Conservation (phyloP, 768 basidiomycete genomes). For the Psilocybe tampanensis region DNA sequence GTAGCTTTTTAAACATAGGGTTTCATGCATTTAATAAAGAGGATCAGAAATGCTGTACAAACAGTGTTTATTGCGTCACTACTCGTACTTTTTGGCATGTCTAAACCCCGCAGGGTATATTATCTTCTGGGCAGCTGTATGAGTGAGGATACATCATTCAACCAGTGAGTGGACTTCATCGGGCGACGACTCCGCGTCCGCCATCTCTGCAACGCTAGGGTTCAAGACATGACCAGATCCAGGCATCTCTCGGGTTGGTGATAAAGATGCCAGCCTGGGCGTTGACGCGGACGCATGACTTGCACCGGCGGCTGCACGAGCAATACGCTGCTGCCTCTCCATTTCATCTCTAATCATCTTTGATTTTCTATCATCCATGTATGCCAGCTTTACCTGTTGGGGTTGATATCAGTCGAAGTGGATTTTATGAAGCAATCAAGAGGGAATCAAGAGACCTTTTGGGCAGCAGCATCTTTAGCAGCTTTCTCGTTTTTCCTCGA, state of each 20-base stretch:
- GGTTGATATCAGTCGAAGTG: neutral
- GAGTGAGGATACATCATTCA: no score
- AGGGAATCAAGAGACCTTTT: conserved; percentile 44
- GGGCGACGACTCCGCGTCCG: no score
- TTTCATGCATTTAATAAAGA: no score
- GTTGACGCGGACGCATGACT: conserved; percentile 14
- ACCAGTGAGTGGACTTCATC: no score
- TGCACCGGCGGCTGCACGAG: conserved; percentile 23
- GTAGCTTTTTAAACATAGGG: no score
- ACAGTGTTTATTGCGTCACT: neutral
- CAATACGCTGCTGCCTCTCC: conserved; percentile 52
- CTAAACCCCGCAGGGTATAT: no score
- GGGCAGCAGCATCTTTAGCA: conserved; percentile 50
- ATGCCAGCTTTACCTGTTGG: conserved; percentile 72
- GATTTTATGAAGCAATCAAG: neutral
- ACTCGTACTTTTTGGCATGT: no score
- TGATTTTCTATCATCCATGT: conserved; percentile 73
- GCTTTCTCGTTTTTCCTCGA: conserved; percentile 63
- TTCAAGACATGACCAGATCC: conserved; percentile 41
- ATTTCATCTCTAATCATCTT: conserved; percentile 57
- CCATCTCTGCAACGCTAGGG: no score
- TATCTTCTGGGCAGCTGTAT: no score
- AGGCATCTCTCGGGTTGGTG: conserved; percentile 30
- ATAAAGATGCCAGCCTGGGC: neutral
- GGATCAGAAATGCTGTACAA: neutral